Percentiles rank a stretch among this genome's conserved stretches.
Evolutionary conservation across 768 basidiomycete species (phyloP).

Genomic region (Glaciozyma martinii): DNA sequence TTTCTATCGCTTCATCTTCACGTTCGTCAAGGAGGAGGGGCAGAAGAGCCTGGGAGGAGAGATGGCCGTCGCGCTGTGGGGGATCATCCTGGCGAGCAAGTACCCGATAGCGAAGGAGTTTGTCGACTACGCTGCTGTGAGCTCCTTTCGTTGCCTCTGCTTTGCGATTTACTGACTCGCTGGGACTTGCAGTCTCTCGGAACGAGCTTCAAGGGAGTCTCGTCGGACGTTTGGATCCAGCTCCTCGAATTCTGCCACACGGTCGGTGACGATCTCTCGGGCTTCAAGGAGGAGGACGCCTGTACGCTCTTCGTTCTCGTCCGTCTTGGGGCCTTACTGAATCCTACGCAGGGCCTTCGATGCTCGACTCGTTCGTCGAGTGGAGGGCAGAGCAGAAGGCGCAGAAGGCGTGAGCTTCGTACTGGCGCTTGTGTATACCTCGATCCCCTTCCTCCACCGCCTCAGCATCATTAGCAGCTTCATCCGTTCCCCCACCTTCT

Average conservation of each 20-base stretch:
- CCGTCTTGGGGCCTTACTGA: not conserved
- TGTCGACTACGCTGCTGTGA: conserved; percentile 57
- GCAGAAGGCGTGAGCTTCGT: not conserved
- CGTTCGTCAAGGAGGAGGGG: conserved; percentile 61
- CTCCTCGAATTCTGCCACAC: conserved; percentile 67
- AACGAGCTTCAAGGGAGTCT: conserved; percentile 62
- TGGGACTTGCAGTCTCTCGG: conserved; percentile 24
- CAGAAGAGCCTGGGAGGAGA: conserved; percentile 42
- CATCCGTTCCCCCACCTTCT: no score
- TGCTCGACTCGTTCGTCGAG: conserved; percentile 65
- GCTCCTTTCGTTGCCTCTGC: conserved; percentile 21
- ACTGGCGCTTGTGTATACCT: no score
- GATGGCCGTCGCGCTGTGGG: conserved; percentile 67
- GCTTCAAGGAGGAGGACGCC: conserved; percentile 70
- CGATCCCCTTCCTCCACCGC: no score
- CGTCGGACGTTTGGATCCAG: conserved; percentile 76
- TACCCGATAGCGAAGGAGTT: conserved; percentile 61
- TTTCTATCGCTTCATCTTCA: conserved; percentile 64
- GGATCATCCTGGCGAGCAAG: conserved; percentile 59
- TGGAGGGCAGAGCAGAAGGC: conserved; percentile 48
- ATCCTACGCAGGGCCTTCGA: conserved; percentile 66
- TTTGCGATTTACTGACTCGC: not conserved
- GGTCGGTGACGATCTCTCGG: conserved; percentile 52
- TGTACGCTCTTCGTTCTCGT: conserved; percentile 34
- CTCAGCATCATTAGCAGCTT: no score